phyloP scores from a whole-genome alignment of 2,329 filamentous ascomycete species.

The Aureobasidium uvarum region DNA sequence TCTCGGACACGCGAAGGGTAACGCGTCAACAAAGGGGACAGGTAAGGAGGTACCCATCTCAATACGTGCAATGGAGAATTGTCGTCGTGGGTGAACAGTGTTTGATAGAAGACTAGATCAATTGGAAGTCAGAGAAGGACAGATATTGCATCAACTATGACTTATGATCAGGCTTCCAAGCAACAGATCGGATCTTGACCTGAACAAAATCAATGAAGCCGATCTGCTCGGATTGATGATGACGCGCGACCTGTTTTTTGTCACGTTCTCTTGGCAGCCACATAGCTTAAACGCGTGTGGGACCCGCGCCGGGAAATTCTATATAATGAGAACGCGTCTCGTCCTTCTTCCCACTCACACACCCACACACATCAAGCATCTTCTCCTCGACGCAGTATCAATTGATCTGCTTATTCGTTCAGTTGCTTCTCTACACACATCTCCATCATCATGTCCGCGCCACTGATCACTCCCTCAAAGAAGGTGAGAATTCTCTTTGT shows the following conservation, averaged over 20 bases:
- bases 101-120: too few relatives aligned
- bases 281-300: background rate
- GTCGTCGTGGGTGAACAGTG: background rate
- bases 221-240: background rate
- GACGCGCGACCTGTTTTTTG: background rate
- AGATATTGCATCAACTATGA: background rate
- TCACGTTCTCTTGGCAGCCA: background rate
- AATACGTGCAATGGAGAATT: background rate
- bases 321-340: slow-evolving; percentile 6
- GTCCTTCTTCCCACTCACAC: background rate
- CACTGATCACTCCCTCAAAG: slow-evolving; percentile 72
- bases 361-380: slow-evolving; percentile 19
- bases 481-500: slow-evolving; percentile 55
- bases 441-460: slow-evolving; percentile 60
- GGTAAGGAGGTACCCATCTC: background rate
- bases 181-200: background rate
- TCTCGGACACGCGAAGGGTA: background rate
- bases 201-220: slow-evolving; percentile 1
- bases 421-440: slow-evolving; percentile 24
- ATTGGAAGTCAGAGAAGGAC: background rate
- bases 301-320: background rate
- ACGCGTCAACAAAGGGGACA: background rate
- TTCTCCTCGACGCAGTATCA: slow-evolving; percentile 23
- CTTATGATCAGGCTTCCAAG: background rate
- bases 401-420: slow-evolving; percentile 26